phyloP scores from a whole-genome alignment of 2,329 filamentous ascomycete species.

The Botryosphaeria dothidea region DNA sequence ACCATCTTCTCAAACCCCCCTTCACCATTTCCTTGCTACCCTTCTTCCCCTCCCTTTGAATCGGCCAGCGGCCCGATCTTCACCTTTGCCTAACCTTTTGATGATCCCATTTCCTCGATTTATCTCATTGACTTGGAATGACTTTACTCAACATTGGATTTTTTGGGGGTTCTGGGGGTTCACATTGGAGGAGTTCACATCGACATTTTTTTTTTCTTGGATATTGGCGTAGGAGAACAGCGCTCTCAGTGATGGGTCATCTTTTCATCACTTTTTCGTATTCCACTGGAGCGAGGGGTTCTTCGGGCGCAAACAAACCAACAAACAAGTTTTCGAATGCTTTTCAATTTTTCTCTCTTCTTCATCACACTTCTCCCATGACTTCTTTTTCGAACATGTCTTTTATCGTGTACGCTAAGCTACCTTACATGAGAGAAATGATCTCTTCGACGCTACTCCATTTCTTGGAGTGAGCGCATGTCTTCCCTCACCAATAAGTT shows the following conservation, averaged over 20 bases:
- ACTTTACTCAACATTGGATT: constrained; percentile 4
- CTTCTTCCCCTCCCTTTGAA: neutral
- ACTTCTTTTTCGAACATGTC: neutral
- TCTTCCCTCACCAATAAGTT: neutral
- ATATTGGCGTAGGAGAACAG: constrained; percentile 11
- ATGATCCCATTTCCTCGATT: neutral
- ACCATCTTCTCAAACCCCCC: neutral
- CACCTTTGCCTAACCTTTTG: neutral
- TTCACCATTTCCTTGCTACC: neutral
- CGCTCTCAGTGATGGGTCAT: constrained; percentile 4
- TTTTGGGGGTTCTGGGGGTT: neutral
- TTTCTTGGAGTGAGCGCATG: neutral
- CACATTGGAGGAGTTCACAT: neutral
- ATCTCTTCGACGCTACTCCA: neutral
- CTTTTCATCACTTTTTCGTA: neutral
- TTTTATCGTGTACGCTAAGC: neutral
- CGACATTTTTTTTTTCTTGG: neutral
- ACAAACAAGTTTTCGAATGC: neutral
- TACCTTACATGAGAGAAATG: neutral
- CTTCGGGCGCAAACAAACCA: constrained; percentile 4
- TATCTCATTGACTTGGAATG: neutral
- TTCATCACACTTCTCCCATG: neutral
- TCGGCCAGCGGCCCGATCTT: neutral
- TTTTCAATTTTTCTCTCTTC: neutral
- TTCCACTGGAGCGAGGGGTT: constrained; percentile 4